Evolutionary conservation across 306 rosid genomes (phyloP), one percentile per base, ranked within the genome.

Genomic region (Prunus mume): DNA sequence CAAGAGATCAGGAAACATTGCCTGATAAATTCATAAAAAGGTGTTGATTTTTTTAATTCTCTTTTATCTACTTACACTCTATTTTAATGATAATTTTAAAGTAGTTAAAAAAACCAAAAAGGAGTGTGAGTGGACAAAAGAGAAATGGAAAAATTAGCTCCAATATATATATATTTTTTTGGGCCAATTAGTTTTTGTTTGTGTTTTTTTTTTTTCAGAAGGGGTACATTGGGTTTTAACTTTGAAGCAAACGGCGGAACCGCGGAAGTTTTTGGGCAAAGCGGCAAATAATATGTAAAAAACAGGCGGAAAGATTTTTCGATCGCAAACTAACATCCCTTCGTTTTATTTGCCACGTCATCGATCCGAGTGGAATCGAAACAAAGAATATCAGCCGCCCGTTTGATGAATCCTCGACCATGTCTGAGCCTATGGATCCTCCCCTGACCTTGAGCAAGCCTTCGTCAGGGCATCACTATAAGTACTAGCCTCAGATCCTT

Each of bases 281-380:
- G 55, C 61, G 49, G 46, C 50, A 76, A 66, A 27, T n/a, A 14
- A 17, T 18, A 38, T 38, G 43, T 5, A 63, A 65, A 65, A 3
- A 32, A 15, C 8, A 34, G 47, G 69, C 69, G 27, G 14, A 46
- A 24, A 68, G 50, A 49, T 13, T 2, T 27, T 2, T 62, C n/a
- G 43, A 14, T 27, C 41, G 2, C n/a, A 62, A 62, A 28, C 11
- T 8, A 28, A 58, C 3, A 5, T 17, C 46, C 34, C 77, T 49
- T 30, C 57, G 4, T 6, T 61, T 43, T 1, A 0, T 0, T 30
- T 56, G 71, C 81, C 85, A 81, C 51, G 81, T 81, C 81, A 71
- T 20, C 58, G 58, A 81, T 81, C 85, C 81, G 50, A 54, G 28
- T n/a, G 49, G 15, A 20, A 9, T 5, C 2, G 4, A 60, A 64